Conservation (phyloP, 129 eudicot genomes). For the Erigeron canadensis region DNA sequence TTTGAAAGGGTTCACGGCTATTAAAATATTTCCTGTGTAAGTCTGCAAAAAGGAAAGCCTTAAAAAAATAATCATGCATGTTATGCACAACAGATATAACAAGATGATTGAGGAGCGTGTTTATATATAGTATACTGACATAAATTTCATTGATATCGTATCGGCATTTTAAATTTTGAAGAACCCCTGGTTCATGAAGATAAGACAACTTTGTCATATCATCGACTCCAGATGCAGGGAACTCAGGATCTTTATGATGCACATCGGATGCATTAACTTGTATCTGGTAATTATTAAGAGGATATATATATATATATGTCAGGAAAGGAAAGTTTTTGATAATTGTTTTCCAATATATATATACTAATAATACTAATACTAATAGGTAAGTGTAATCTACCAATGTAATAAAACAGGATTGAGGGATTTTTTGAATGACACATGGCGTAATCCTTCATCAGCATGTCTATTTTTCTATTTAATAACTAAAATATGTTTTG, state of each 20-base stretch:
- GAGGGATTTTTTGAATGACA: no score
- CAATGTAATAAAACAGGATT: no score
- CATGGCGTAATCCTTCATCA: no score
- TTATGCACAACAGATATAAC: no score
- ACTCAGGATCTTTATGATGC: slow-evolving; percentile 73
- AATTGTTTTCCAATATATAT: no score
- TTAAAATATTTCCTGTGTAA: slow-evolving; percentile 88
- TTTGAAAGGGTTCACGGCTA: slow-evolving; percentile 92
- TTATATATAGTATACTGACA: slow-evolving; percentile 40
- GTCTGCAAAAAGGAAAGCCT: slow-evolving; percentile 51
- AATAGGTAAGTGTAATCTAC: no score
- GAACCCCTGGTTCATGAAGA: slow-evolving; percentile 91
- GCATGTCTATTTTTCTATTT: no score
- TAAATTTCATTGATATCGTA: slow-evolving; percentile 67
- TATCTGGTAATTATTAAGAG: slow-evolving; percentile 33
- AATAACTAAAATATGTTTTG: no score
- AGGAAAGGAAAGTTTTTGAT: not conserved
- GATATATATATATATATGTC: slow-evolving; percentile 9
- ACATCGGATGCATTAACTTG: slow-evolving; percentile 43
- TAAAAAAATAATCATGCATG: not conserved
- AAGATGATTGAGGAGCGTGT: no score
- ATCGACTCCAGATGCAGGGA: slow-evolving; percentile 70
- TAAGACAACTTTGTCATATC: slow-evolving; percentile 94
- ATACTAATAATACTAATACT: no score
- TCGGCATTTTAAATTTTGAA: slow-evolving; percentile 67